phyloP scores from a whole-genome alignment of 2,329 filamentous ascomycete species.

The Stagonosporopsis tanaceti region DNA sequence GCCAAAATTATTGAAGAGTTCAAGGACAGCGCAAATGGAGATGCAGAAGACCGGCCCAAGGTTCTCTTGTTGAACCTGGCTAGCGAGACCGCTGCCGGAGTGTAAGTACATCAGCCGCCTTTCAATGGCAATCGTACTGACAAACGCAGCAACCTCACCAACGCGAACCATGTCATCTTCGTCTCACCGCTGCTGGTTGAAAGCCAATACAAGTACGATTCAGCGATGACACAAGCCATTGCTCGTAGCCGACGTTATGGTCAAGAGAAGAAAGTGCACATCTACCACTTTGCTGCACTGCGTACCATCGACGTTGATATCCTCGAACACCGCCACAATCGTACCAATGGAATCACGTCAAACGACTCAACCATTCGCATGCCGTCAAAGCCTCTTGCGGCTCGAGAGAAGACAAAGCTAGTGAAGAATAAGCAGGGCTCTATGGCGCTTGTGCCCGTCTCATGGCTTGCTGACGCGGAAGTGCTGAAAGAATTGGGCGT shows the following conservation, averaged over 20 bases:
- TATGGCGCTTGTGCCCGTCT: conserved; percentile 37
- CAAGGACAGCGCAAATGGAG: conserved; percentile 27
- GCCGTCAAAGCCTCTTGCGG: conserved; percentile 10
- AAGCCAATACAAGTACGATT: conserved; percentile 63
- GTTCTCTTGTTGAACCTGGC: conserved; percentile 66
- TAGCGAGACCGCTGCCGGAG: conserved; percentile 65
- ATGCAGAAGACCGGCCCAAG: conserved; percentile 45
- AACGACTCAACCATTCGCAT: conserved; percentile 2
- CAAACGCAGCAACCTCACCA: conserved; percentile 63
- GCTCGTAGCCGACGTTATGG: conserved; percentile 67
- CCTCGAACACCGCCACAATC: conserved; percentile 54
- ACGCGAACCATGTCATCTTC: conserved; percentile 72
- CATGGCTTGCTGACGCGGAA: conserved; percentile 31
- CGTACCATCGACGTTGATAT: conserved; percentile 65
- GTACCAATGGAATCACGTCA: conserved; percentile 30
- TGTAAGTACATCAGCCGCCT: conserved; percentile 53
- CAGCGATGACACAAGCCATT: conserved; percentile 69
- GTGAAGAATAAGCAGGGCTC: conserved; percentile 25
- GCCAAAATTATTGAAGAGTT: conserved; percentile 40
- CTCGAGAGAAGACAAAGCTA: conserved; percentile 32
- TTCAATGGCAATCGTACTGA: background rate
- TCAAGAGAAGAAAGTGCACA: conserved; percentile 64
- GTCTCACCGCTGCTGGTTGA: conserved; percentile 62
- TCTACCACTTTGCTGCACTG: conserved; percentile 82
- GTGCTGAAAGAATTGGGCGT: conserved; percentile 24